These are phyloP conservation scores for Dioscorea zingiberensis DNA, from an alignment of 106 monocot species.

Conservation along the genomic window DNA sequence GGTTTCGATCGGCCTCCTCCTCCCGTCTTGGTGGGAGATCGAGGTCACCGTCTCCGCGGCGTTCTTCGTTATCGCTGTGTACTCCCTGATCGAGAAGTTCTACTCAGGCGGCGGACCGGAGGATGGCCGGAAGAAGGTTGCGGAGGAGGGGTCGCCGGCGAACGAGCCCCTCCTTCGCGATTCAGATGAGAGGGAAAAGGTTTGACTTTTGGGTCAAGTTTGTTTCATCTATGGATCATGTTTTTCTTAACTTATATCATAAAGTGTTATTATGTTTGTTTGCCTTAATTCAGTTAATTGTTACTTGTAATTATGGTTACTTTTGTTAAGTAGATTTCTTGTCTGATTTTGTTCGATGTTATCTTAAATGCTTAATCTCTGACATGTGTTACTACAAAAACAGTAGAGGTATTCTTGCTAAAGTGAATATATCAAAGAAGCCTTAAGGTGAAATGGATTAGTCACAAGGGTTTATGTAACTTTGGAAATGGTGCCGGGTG, in stretches of 20 bases:
- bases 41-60: conserved; percentile 55
- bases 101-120: not conserved
- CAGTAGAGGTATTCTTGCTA: too few relatives aligned
- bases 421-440: too few relatives aligned
- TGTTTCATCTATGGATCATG: conserved; percentile 4
- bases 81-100: conserved; percentile 23
- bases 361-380: too few relatives aligned
- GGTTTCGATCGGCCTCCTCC: conserved; percentile 27
- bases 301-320: not conserved
- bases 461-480: too few relatives aligned
- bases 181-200: conserved; percentile 46
- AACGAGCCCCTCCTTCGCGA: conserved; percentile 11
- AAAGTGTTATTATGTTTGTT: not conserved
- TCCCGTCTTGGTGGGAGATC: conserved; percentile 77
- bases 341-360: too few relatives aligned
- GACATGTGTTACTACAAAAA: too few relatives aligned
- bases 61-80: conserved; percentile 41
- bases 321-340: not conserved
- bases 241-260: not conserved
- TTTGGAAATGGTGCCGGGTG: too few relatives aligned
- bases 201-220: too few relatives aligned
- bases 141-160: not conserved
- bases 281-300: too few relatives aligned
- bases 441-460: too few relatives aligned
- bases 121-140: not conserved